Evolutionary conservation across 345 rosid species (phyloP).

Genomic region (Pugionium dolabratum): DNA sequence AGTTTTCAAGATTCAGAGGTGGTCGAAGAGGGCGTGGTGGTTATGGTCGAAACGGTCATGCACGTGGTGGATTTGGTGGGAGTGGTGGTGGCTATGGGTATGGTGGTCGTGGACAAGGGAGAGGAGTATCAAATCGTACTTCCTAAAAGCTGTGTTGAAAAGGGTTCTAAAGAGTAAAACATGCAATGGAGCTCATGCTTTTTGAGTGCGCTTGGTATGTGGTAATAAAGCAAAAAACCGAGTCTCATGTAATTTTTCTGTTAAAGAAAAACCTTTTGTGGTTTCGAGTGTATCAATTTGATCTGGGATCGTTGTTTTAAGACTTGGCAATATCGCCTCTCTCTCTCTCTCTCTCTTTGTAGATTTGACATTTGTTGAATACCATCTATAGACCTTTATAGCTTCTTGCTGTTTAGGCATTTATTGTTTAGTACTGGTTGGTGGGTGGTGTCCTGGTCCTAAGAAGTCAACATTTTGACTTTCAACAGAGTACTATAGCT

Average conservation of each 20-base stretch:
- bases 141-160: conserved; percentile 12
- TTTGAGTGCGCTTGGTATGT: conserved; percentile 23
- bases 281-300: conserved; percentile 33
- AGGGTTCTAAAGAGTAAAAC: background rate
- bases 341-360: background rate
- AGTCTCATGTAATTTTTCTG: conserved; percentile 26
- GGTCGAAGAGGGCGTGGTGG: conserved; percentile 39
- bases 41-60: conserved; percentile 43
- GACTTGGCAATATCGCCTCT: background rate
- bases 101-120: conserved; percentile 42
- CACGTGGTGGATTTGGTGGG: conserved; percentile 47
- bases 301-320: conserved; percentile 13
- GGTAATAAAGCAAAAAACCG: conserved; percentile 30
- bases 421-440: background rate
- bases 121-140: conserved; percentile 24
- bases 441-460: background rate
- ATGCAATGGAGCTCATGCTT: conserved; percentile 2
- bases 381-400: background rate
- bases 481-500: background rate
- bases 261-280: conserved; percentile 12
- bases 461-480: conserved; percentile 1
- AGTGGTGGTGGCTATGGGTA: conserved; percentile 46
- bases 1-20: conserved; percentile 53
- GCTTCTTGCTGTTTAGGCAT: background rate
- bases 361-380: conserved; percentile 5